A percentile compares a stretch with the other conserved stretches of the same genome.
These are phyloP conservation scores for Tylopilus sp. DNA, from an alignment of 1,284 basidiomycete genomes.

Conservation along the genomic window DNA sequence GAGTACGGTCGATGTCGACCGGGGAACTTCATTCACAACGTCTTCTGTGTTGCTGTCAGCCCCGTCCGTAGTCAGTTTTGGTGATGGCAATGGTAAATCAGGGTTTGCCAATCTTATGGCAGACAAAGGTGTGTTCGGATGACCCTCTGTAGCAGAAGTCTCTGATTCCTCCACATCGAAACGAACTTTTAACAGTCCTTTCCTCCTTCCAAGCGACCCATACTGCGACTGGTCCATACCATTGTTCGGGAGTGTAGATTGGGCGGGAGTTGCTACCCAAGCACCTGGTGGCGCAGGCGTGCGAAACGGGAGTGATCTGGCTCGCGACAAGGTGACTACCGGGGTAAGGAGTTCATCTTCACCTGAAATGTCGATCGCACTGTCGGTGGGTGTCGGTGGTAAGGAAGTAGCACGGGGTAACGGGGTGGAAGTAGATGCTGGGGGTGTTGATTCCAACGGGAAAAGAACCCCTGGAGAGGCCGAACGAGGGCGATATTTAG, in stretches of 20 bases:
- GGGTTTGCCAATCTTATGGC: conserved; percentile 27
- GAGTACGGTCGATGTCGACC: not conserved
- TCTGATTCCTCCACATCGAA: conserved; percentile 53
- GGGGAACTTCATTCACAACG: conserved; percentile 1
- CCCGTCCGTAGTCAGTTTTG: not conserved
- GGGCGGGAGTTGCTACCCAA: conserved; percentile 61
- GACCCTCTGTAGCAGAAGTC: conserved; percentile 38
- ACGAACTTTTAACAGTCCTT: conserved; percentile 56
- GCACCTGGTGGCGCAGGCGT: conserved; percentile 72
- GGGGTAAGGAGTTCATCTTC: conserved; percentile 42
- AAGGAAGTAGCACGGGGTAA: conserved; percentile 28
- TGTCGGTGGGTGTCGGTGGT: conserved; percentile 21
- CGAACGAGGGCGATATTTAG: conserved; percentile 14
- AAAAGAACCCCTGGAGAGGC: conserved; percentile 26
- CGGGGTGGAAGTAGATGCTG: conserved; percentile 28
- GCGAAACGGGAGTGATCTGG: conserved; percentile 42
- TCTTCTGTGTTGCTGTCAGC: not conserved
- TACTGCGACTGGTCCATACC: conserved; percentile 30
- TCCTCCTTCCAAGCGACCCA: conserved; percentile 34
- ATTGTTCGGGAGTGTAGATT: conserved; percentile 19
- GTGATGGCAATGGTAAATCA: conserved; percentile 16
- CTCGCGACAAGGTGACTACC: conserved; percentile 42
- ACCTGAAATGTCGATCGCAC: conserved; percentile 10
- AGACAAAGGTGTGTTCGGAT: conserved; percentile 25
- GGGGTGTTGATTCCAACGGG: conserved; percentile 34